Base-by-base conservation (phyloP, 495 filamentous ascomycete species). In the Daldinia grandis region DNA sequence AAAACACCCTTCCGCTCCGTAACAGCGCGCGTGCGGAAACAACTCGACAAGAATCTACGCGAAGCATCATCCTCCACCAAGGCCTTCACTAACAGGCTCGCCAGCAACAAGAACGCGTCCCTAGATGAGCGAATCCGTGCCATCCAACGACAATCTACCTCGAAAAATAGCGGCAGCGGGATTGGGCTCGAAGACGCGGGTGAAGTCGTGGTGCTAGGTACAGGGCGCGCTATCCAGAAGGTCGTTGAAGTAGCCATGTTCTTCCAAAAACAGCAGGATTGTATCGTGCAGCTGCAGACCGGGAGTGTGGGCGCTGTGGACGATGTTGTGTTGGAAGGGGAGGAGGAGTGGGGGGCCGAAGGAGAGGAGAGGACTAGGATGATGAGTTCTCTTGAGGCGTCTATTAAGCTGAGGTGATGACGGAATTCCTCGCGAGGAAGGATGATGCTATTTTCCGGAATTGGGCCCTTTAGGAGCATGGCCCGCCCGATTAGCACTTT, bases 1-100 rank as follows among this genome's bases (percentile, higher is more conserved):
- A 80, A 78, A 3, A 89, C 93, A 0, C 91, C 92, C 12, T 93
- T 97, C 83, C 89, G 96, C 79, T 87, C 89, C n/a, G 86, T 89
- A 12, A 85, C 97, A 15, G 92, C 93, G 79, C 92, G 94, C 67
- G 88, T 93, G 27, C 88, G 90, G 55, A 90, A 90, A 60, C 84
- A 92, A 12, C 89, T 98, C 2, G 84, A 89, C 5, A 86, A 89
- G 19, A 87, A 91, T 54, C 86, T 88, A 56, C 87, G 92, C 62
- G 79, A 66, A 25, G 72, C 62, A 10, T 66, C 70, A 3, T 31
- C 73, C 15, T 72, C 77, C 37, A 77, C 75, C 5, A 79, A 74
- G 38, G 71, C 79, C 0, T 69, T 81, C 31, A 76, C 81, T 6
- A 84, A 83, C 40, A 77, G 68, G 64, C 69, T 74, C 30, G 74